Percentiles rank a stretch among this genome's conserved stretches.
These are phyloP conservation scores for Davidsoniella australis DNA, from an alignment of 2,329 filamentous ascomycete species.

Conservation along the genomic window DNA sequence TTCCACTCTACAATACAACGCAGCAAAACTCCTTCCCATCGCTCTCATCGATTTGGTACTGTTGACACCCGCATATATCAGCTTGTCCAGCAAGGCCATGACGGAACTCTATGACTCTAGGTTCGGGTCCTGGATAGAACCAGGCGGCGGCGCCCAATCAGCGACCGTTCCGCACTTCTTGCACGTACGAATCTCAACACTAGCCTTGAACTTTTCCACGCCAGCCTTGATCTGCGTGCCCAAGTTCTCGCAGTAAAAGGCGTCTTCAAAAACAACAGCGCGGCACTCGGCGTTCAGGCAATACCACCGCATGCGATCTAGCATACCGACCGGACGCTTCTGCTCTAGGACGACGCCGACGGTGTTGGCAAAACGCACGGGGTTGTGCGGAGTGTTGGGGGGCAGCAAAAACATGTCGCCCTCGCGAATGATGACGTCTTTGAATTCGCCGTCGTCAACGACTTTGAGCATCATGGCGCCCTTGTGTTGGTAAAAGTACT, in stretches of 20 bases:
- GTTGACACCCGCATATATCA: no score
- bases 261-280: slow-evolving; percentile 64
- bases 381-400: slow-evolving; percentile 90
- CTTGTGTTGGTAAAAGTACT: slow-evolving; percentile 96
- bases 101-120: slow-evolving; percentile 17
- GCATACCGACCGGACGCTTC: slow-evolving; percentile 46
- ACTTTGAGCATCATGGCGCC: slow-evolving; percentile 90
- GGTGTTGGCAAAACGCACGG: slow-evolving; percentile 80
- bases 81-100: no score
- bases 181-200: slow-evolving; percentile 54
- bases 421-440: slow-evolving; percentile 77
- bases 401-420: slow-evolving; percentile 89
- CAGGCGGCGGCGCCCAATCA: slow-evolving; percentile 46
- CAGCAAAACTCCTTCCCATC: no score
- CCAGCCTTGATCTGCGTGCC: slow-evolving; percentile 89
- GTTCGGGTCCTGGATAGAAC: slow-evolving; percentile 43
- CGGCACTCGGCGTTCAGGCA: slow-evolving; percentile 44
- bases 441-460: slow-evolving; percentile 64
- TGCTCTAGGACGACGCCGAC: slow-evolving; percentile 92
- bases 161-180: slow-evolving; percentile 59
- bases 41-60: no score
- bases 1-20: no score
- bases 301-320: slow-evolving; percentile 85
- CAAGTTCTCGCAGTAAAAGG: slow-evolving; percentile 77
- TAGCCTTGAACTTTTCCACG: slow-evolving; percentile 62